A percentile compares a stretch with the other conserved stretches of the same genome.
phyloP scores from a whole-genome alignment of 73 alveolate species.

The Stentor coeruleus region DNA sequence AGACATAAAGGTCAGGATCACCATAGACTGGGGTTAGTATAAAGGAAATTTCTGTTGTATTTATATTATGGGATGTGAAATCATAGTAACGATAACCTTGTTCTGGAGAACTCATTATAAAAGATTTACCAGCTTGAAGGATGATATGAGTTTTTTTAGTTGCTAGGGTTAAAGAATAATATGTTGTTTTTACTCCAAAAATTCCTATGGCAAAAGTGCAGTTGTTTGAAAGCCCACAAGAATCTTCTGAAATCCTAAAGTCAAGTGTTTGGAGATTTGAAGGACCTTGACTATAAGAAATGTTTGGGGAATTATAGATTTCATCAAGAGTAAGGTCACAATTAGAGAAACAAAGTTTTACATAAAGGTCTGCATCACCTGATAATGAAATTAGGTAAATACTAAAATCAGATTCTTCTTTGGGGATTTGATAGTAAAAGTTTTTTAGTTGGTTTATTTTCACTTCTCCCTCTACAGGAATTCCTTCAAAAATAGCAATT shows the following conservation, averaged over 20 bases:
- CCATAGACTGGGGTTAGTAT: slow-evolving; percentile 21
- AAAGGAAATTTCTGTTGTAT: background rate
- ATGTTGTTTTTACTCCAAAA: background rate
- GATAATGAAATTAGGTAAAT: background rate
- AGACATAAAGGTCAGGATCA: slow-evolving; percentile 15
- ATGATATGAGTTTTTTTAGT: background rate
- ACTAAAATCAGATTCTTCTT: background rate
- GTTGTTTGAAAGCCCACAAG: background rate
- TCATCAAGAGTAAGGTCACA: background rate
- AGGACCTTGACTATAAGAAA: background rate
- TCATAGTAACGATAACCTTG: background rate
- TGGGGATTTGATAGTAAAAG: slow-evolving; percentile 1
- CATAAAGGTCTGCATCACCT: slow-evolving; percentile 27
- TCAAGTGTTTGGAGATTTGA: background rate
- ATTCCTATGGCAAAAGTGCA: slow-evolving; percentile 19
- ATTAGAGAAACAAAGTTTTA: background rate
- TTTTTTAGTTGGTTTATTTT: too few species aligned
- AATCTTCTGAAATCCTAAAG: background rate
- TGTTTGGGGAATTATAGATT: background rate
- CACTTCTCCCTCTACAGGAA: background rate
- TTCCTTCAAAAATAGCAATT: background rate
- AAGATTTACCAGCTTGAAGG: background rate
- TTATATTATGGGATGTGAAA: background rate
- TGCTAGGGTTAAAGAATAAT: background rate
- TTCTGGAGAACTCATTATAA: background rate